phyloP scores from a whole-genome alignment of 495 filamentous ascomycete genomes.

The Aspergillus sparsus region DNA sequence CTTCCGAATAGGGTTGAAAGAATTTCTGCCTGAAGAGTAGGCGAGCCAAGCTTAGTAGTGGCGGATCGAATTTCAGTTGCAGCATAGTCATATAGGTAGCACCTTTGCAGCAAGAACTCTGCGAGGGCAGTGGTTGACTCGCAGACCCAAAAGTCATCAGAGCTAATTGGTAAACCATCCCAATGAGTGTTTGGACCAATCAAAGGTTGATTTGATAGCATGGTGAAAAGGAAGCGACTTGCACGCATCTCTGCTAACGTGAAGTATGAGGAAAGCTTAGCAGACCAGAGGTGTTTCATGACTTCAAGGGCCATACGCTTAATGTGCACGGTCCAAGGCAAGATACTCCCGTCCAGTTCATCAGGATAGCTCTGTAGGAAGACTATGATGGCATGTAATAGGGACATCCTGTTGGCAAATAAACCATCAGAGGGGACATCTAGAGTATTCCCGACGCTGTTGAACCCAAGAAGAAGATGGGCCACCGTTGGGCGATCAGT shows the following conservation, averaged over 20 bases:
- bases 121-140: constrained; percentile 64
- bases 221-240: constrained; percentile 70
- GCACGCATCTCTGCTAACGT: constrained; percentile 75
- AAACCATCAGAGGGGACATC: constrained; percentile 61
- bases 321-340: constrained; percentile 70
- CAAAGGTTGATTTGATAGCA: constrained; percentile 64
- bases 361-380: constrained; percentile 65
- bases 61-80: constrained; percentile 81
- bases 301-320: constrained; percentile 77
- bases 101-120: constrained; percentile 73
- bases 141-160: constrained; percentile 64
- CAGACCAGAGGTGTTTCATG: constrained; percentile 77
- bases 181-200: constrained; percentile 65
- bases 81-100: constrained; percentile 77
- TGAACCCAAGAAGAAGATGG: constrained; percentile 87
- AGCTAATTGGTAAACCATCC: constrained; percentile 58
- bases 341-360: constrained; percentile 58
- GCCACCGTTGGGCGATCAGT: constrained; percentile 77
- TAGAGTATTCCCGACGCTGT: constrained; percentile 65
- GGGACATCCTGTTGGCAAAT: constrained; percentile 66
- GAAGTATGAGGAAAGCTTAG: constrained; percentile 73
- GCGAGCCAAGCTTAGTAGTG: constrained; percentile 59
- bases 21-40: constrained; percentile 74
- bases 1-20: constrained; percentile 77
- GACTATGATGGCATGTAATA: constrained; percentile 78